These are phyloP conservation scores for Annulohypoxylon nitens DNA, from an alignment of 495 filamentous ascomycete species.

Conservation along the genomic window DNA sequence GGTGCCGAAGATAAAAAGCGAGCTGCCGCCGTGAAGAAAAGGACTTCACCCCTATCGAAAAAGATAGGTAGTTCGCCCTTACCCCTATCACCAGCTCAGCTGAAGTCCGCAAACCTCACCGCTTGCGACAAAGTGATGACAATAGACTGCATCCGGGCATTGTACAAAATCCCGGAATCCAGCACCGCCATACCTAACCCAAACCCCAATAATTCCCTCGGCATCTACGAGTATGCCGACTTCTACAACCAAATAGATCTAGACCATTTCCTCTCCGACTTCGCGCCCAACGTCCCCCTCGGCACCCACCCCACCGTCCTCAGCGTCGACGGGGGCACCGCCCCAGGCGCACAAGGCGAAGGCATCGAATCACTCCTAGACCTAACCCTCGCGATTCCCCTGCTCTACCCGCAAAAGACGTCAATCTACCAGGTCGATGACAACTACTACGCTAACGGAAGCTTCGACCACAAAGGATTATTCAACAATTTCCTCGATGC, in stretches of 20 bases:
- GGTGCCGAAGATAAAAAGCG: not conserved
- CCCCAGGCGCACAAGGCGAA: not conserved
- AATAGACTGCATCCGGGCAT: not conserved
- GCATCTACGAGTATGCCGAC: not conserved
- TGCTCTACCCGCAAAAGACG: not conserved
- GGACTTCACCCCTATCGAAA: not conserved
- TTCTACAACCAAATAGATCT: not conserved
- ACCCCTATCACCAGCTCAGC: not conserved
- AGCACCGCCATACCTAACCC: not conserved
- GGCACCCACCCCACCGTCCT: not conserved
- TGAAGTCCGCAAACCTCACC: not conserved
- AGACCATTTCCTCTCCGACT: not conserved
- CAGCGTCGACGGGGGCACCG: not conserved
- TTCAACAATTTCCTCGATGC: constrained; percentile 13
- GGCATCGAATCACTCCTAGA: not conserved
- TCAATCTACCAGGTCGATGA: not conserved
- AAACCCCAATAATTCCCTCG: not conserved
- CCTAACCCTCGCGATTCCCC: not conserved
- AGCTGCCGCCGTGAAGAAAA: not conserved
- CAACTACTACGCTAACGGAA: not conserved
- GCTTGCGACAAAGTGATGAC: not conserved
- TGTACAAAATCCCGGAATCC: not conserved
- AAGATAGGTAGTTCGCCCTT: not conserved
- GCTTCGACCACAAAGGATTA: not conserved
- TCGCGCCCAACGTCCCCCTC: not conserved